Conservation (phyloP, 2,329 filamentous ascomycete species). For the Fusarium brachygibbosum region DNA sequence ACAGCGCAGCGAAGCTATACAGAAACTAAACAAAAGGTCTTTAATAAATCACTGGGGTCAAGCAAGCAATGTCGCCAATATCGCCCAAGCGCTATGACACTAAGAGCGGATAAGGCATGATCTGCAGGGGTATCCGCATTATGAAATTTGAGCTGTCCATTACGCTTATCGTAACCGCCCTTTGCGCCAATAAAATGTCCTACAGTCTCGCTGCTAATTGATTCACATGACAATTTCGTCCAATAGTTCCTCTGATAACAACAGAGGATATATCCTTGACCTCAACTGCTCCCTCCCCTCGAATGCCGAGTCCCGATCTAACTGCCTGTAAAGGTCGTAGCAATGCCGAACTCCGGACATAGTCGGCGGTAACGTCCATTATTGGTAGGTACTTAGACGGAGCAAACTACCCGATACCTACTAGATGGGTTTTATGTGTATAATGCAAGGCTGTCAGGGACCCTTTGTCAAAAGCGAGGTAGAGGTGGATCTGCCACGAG, state of each 20-base stretch:
- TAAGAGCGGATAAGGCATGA: constrained; percentile 25
- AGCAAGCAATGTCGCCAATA: neutral
- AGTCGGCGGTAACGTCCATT: constrained; percentile 26
- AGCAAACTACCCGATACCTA: neutral
- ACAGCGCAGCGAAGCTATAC: neutral
- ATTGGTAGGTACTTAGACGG: constrained; percentile 25
- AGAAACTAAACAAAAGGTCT: constrained; percentile 5
- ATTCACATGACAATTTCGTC: constrained; percentile 6
- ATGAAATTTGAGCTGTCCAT: constrained; percentile 21
- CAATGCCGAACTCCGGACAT: constrained; percentile 37
- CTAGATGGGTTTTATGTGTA: constrained; percentile 1
- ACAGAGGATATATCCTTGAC: constrained; percentile 5
- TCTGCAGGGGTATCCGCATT: constrained; percentile 32
- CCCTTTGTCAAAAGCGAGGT: neutral
- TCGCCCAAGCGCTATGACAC: neutral
- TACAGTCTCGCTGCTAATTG: neutral
- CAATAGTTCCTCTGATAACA: constrained; percentile 14
- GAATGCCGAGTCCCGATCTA: constrained; percentile 32
- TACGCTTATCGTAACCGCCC: constrained; percentile 32
- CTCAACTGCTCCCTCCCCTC: neutral
- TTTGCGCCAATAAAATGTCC: constrained; percentile 2
- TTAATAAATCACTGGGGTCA: neutral
- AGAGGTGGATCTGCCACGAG: constrained; percentile 1
- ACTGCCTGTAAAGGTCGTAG: constrained; percentile 28
- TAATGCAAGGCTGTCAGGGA: constrained; percentile 1